Conservation (phyloP, 192 early-diverging fungal genomes). For the Haplosporangium gracile region DNA sequence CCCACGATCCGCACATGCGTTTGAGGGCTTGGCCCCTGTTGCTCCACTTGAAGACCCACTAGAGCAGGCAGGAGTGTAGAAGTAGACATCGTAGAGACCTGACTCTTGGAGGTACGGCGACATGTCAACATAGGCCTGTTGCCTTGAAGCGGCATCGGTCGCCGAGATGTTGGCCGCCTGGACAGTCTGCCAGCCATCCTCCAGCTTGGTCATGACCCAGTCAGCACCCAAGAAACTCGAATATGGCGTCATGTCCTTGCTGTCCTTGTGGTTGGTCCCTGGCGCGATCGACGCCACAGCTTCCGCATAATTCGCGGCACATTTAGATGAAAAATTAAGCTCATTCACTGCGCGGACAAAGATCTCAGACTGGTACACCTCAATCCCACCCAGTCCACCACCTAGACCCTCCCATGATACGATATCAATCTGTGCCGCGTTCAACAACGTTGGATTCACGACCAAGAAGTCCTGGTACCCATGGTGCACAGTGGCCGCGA, state of each 20-base stretch:
- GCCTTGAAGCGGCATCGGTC: constrained; percentile 9
- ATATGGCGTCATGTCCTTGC: constrained; percentile 17
- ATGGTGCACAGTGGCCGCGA: not conserved
- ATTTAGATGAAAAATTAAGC: constrained; percentile 19
- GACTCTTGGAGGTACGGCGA: constrained; percentile 70
- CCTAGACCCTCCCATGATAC: constrained; percentile 67
- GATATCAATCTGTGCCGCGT: constrained; percentile 70
- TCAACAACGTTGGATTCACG: constrained; percentile 50
- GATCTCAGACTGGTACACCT: constrained; percentile 51
- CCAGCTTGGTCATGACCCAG: constrained; percentile 32
- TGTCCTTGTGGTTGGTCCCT: not conserved
- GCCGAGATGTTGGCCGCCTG: constrained; percentile 25
- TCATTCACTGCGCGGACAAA: constrained; percentile 25
- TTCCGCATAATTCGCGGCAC: not conserved
- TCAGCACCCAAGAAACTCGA: constrained; percentile 39
- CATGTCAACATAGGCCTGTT: constrained; percentile 47
- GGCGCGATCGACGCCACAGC: not conserved
- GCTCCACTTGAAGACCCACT: constrained; percentile 9
- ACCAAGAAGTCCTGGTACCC: constrained; percentile 65
- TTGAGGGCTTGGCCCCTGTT: constrained; percentile 9
- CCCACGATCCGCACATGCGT: constrained; percentile 26
- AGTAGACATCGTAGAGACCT: constrained; percentile 70
- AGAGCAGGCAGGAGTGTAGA: constrained; percentile 68
- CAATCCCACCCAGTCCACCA: constrained; percentile 56
- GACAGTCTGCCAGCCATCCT: constrained; percentile 44